A percentile compares a stretch with the other conserved stretches of the same genome.
Conservation (phyloP, 768 basidiomycete species). For the Termitomyces eurrhizus region DNA sequence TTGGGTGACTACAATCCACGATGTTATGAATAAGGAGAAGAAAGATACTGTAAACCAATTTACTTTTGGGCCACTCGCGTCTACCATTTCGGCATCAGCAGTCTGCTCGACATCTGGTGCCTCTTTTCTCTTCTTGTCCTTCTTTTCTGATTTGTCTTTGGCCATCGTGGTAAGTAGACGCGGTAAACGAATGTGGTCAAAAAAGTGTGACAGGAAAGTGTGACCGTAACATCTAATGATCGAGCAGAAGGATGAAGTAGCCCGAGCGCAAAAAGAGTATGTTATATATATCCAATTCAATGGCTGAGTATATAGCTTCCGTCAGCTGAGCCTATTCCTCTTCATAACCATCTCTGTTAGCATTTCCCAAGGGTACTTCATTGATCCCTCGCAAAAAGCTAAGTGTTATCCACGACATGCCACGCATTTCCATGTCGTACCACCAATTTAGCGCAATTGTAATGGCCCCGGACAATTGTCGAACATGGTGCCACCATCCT, state of each 20-base stretch:
- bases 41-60: slow-evolving; percentile 6
- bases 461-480: slow-evolving; percentile 52
- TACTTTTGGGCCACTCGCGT: slow-evolving; percentile 30
- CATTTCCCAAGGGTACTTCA: slow-evolving; percentile 36
- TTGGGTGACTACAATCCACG: slow-evolving; percentile 39
- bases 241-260: background rate
- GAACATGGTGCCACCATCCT: slow-evolving; percentile 92
- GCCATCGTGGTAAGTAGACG: slow-evolving; percentile 36
- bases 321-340: background rate
- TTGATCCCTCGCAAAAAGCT: slow-evolving; percentile 51
- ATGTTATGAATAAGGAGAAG: slow-evolving; percentile 11
- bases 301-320: background rate
- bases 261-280: background rate
- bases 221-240: slow-evolving; percentile 12
- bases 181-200: slow-evolving; percentile 7
- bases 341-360: background rate
- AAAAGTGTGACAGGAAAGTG: slow-evolving; percentile 14
- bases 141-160: slow-evolving; percentile 76
- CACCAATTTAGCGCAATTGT: slow-evolving; percentile 85
- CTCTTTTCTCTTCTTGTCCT: slow-evolving; percentile 64
- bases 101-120: slow-evolving; percentile 34
- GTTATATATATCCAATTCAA: background rate
- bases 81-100: slow-evolving; percentile 50
- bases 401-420: slow-evolving; percentile 66
- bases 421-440: slow-evolving; percentile 79